Evolutionary conservation across 2,329 filamentous ascomycete genomes (phyloP), one percentile per base, ranked within the genome.

Genomic region (Fusarium albidum): DNA sequence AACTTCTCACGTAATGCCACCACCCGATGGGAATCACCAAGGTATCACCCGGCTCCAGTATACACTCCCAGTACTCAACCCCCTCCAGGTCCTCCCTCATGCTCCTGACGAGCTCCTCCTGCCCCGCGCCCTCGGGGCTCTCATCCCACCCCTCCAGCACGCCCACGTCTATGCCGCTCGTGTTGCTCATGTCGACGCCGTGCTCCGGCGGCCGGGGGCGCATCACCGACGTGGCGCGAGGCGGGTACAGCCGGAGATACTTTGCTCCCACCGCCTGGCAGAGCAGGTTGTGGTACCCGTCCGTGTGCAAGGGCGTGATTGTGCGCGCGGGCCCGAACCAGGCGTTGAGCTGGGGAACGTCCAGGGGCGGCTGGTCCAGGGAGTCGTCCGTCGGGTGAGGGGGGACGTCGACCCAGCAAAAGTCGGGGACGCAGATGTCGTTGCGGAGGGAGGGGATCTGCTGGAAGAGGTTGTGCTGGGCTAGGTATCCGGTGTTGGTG

Each of bases 1-100:
- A 70, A 42, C 92, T 92, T 54, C 90, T 82, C 4, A 98, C 91
- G 73, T 97, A 98, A 77, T 99, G 95, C 95, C 95, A 99, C 94
- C 95, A 99, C 1, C 94, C 95, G 6, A 91, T 82, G 0, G 95
- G 95, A 46, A 99, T 91, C 70, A 96, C 95, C 46, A 99, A 71
- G 59, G 87, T 89, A 46, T 99, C 92, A 0, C 94, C 95, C 1
- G 90, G 88, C 26, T 82, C 84, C 6, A 99, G 75, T 2, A 98
- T 82, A 49, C 87, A 87, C 68, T 99, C 95, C 28, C 90, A 75
- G 68, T 89, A 94, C 47, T 82, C 77, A 2, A 90, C 79, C 1
- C 79, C 71, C 41, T 71, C 71, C 59, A 96, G 90, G 0, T 74
- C 74, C 66, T 42, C 68, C 63, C 52, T 77, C 69, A 75, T 71